Base-by-base conservation (phyloP, 2,329 filamentous ascomycete genomes). In the Diaporthe citrichinensis region DNA sequence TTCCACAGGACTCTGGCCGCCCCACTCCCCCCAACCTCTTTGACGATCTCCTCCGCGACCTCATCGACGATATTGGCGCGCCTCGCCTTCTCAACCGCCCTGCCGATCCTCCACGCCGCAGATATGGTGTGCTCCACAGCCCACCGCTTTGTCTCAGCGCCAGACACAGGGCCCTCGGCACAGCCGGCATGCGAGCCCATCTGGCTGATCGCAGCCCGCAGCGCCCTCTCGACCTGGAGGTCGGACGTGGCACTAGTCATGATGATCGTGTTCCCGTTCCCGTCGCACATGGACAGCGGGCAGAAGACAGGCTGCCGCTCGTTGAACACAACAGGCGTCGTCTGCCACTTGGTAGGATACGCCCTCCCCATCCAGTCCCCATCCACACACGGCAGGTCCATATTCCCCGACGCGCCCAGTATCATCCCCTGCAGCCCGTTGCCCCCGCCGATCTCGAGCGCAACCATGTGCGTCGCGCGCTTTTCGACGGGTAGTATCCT, bases 361-460 rank as follows among this genome's bases (percentile, higher is more conserved):
- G 89, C 89, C 17, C 89, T 82, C 0, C 89, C 89, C 84, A 86
- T 86, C 79, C 82, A 82, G 67, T 86, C 89, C 20, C 86, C 89
- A 73, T 90, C 89, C 4, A 90, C 85, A 3, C 85, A 85, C 0
- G 88, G 88, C 1, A 89, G 77, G 73, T 89, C 82, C 81, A 91
- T 88, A 76, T 88, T 87, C 1, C 84, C 83, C 71, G 87, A 88
- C 0, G 89, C 88, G 7, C 90, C 90, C 6, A 92, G 82, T 5
- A 91, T 85, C 82, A 92, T 84, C 12, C 88, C 87, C 77, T 91
- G 88, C 12, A 93, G 84, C 0, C 92, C 91, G 77, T 94, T 94
- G 6, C 88, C 88, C 9, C 92, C 92, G n/a, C 92, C 92, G 72
- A 94, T 92, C 79, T 94, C 92, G 15, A 93, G 81, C 1, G 90